phyloP scores from a whole-genome alignment of 352 stramenopile genomes.

The Phytophthora pinifolia region DNA sequence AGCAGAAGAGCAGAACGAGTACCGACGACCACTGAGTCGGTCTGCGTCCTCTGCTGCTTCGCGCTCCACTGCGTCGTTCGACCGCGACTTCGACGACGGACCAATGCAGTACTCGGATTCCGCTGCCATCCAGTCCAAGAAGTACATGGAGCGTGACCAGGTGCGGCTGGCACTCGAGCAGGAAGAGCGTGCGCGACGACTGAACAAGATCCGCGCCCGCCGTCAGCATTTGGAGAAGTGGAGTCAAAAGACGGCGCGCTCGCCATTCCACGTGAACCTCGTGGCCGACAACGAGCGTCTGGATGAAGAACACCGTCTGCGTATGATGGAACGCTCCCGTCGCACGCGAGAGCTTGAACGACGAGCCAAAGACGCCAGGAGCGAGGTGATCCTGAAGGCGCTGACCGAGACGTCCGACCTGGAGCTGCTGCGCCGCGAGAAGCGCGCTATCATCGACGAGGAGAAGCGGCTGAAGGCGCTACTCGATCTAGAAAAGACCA shows the following conservation, averaged over 20 bases:
- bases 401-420: conserved; percentile 90
- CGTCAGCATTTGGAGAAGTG: conserved; percentile 76
- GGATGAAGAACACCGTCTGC: conserved; percentile 89
- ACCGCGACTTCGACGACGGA: conserved; percentile 30
- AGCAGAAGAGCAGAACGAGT: neutral
- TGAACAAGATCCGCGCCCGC: conserved; percentile 64
- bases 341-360: conserved; percentile 67
- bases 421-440: conserved; percentile 91
- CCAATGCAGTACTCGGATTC: conserved; percentile 52
- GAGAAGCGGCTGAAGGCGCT: conserved; percentile 93
- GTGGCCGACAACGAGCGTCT: conserved; percentile 94
- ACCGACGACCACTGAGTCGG: conserved; percentile 16
- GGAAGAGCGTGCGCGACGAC: conserved; percentile 51
- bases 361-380: conserved; percentile 87
- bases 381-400: conserved; percentile 92
- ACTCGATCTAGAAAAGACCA: conserved; percentile 94
- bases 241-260: conserved; percentile 90
- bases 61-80: conserved; percentile 26
- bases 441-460: conserved; percentile 94
- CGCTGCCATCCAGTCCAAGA: conserved; percentile 80
- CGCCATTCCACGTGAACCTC: conserved; percentile 92
- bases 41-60: conserved; percentile 25
- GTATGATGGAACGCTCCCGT: conserved; percentile 71
- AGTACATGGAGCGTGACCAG: conserved; percentile 71
- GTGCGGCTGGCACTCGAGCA: conserved; percentile 60